Conservation (phyloP, 768 basidiomycete genomes). For the Dentipellis fragilis region DNA sequence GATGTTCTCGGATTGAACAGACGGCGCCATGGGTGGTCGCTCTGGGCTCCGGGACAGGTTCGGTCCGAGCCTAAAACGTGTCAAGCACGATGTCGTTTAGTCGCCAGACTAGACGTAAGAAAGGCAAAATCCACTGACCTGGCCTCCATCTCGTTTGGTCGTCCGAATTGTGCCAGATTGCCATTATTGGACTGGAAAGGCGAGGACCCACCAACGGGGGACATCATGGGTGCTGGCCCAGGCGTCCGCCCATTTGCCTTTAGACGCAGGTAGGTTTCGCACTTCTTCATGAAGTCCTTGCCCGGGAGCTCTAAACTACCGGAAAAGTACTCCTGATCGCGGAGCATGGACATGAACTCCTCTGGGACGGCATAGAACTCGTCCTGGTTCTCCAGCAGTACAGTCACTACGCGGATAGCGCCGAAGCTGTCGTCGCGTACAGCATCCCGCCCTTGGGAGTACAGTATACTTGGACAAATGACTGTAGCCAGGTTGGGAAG, state of each 20-base stretch:
- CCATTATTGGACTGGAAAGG: conserved; percentile 28
- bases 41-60: conserved; percentile 4
- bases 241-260: conserved; percentile 52
- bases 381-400: conserved; percentile 87
- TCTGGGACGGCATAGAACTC: conserved; percentile 91
- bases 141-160: conserved; percentile 10
- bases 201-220: conserved; percentile 25
- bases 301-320: conserved; percentile 82
- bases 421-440: conserved; percentile 89
- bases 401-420: conserved; percentile 78
- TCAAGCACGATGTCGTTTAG: not conserved
- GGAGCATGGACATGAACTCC: conserved; percentile 78
- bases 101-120: not conserved
- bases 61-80: not conserved
- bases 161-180: conserved; percentile 10
- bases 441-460: conserved; percentile 76
- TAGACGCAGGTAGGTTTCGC: conserved; percentile 78
- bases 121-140: conserved; percentile 3
- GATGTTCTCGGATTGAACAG: conserved; percentile 7
- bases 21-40: conserved; percentile 1
- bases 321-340: conserved; percentile 87
- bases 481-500: conserved; percentile 91
- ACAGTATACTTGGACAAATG: conserved; percentile 96
- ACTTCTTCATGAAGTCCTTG: conserved; percentile 94
- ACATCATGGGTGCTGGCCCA: conserved; percentile 16